Evolutionary conservation across 352 stramenopile species (phyloP).

Genomic region (Phytophthora colocasiae): DNA sequence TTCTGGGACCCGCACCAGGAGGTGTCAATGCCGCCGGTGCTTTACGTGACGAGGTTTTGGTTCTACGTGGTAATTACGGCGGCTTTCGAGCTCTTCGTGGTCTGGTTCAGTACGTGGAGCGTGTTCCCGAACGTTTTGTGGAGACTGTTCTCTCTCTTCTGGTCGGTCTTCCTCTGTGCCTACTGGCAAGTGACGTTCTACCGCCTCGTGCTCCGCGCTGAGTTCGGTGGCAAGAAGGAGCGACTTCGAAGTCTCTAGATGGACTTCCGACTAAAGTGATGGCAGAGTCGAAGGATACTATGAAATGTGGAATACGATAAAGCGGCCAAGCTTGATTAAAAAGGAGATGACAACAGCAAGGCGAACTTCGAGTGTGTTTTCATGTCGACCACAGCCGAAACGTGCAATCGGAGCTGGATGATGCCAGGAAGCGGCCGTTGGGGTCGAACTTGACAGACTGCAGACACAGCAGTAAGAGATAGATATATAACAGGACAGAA

Average conservation of each 20-base stretch:
- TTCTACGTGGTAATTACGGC: conserved; percentile 55
- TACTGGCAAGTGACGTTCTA: conserved; percentile 79
- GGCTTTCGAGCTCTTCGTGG: conserved; percentile 66
- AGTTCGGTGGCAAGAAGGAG: conserved; percentile 86
- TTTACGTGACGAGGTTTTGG: conserved; percentile 82
- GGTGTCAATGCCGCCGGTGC: conserved; percentile 71
- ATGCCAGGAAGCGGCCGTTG: conserved; percentile 89
- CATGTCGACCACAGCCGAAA: conserved; percentile 91
- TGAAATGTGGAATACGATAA: conserved; percentile 25
- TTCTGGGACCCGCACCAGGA: conserved; percentile 67
- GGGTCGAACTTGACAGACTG: conserved; percentile 92
- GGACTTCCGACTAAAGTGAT: not conserved
- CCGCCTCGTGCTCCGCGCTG: conserved; percentile 67
- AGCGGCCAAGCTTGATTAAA: conserved; percentile 26
- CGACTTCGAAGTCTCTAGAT: conserved; percentile 72
- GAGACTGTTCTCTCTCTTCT: conserved; percentile 70
- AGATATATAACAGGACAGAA: conserved; percentile 31
- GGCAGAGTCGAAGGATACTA: conserved; percentile 10
- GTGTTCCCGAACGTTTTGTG: conserved; percentile 82
- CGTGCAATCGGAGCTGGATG: conserved; percentile 93
- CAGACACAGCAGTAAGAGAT: conserved; percentile 31
- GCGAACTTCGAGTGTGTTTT: conserved; percentile 17
- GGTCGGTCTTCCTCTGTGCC: conserved; percentile 56
- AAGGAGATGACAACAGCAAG: conserved; percentile 19
- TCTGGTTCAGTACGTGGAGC: conserved; percentile 84